These are phyloP conservation scores for Globisporangium yorkense DNA, from an alignment of 352 stramenopile genomes.

Conservation along the genomic window DNA sequence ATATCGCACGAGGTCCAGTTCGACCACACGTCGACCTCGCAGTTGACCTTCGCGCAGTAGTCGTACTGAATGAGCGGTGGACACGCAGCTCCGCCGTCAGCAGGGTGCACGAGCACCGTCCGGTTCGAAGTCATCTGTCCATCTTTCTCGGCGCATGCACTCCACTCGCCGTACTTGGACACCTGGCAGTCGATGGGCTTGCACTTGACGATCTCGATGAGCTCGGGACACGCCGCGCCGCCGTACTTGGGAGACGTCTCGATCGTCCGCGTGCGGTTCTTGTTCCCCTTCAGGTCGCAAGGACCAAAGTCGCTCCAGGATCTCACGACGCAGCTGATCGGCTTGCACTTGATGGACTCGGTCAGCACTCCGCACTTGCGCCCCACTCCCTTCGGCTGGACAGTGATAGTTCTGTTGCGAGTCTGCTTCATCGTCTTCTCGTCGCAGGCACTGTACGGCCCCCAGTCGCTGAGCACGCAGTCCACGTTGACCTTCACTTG, in stretches of 20 bases:
- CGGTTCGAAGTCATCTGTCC: conserved; percentile 36
- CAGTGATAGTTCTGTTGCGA: conserved; percentile 17
- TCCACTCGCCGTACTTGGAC: conserved; percentile 37
- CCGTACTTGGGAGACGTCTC: conserved; percentile 20
- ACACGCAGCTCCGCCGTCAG: conserved; percentile 35
- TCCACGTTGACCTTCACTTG: conserved; percentile 29
- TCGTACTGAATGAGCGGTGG: conserved; percentile 30
- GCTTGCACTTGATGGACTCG: conserved; percentile 34
- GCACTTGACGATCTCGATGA: conserved; percentile 48
- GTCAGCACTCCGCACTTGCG: conserved; percentile 19
- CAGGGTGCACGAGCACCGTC: conserved; percentile 20
- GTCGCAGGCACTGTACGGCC: conserved; percentile 28
- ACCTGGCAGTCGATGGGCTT: conserved; percentile 51
- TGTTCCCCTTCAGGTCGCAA: conserved; percentile 29
- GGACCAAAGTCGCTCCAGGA: conserved; percentile 37
- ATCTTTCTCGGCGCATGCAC: conserved; percentile 20
- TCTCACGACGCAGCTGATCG: conserved; percentile 40
- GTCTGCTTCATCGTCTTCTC: conserved; percentile 38
- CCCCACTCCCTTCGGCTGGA: conserved; percentile 21
- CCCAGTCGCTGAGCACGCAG: conserved; percentile 45
- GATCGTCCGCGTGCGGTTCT: conserved; percentile 34
- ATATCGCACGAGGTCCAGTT: conserved; percentile 20
- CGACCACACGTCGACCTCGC: conserved; percentile 31
- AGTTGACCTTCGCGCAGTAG: conserved; percentile 41
- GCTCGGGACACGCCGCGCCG: conserved; percentile 29